Evolutionary conservation across 345 rosid species (phyloP), one percentile per base, ranked within the genome.

Genomic region (Brassica incana): DNA sequence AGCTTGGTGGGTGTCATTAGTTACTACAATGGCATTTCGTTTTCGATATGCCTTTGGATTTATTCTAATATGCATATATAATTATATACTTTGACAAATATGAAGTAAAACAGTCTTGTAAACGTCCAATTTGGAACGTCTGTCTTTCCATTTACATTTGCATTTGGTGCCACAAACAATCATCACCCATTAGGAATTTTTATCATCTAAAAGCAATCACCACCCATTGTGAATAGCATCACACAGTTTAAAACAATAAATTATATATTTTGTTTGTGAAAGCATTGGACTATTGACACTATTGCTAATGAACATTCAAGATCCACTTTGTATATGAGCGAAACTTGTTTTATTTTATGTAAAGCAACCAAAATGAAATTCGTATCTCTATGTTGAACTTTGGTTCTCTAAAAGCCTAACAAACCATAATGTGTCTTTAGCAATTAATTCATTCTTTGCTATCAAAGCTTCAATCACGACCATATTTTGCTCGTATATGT

Each of bases 361-460:
- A 15, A 65, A 65, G 48, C 48, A 65, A 65, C 8, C 18, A 65
- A 33, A 65, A 1, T 65, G 20, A 65, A 64, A 64, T 30, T 64
- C 67, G 67, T n/a, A 30, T 32, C 8, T 64, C 40, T 14, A 7
- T 32, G 52, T 8, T 56, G 23, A 33, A 75, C 8, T 45, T 14
- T 66, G 62, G 77, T 74, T 75, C 65, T 58, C 65, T 65, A 50
- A 75, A 66, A 71, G 65, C 72, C 6, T 33, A 54, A 50, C 72
- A 75, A 20, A 36, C 8, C 50, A 38, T 75, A 35, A 9, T 23
- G 4, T 14, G 10, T 30, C 33, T 58, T 59, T 59, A 67, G 23
- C 59, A 36, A 38, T 58, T 25, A 11, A 5, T 77, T 60, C 6
- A 5, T 77, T 38, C 8, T 77, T 45, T 18, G 8, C 6, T 0